Conservation (phyloP, 768 basidiomycete species). For the Termitomyces sp. region DNA sequence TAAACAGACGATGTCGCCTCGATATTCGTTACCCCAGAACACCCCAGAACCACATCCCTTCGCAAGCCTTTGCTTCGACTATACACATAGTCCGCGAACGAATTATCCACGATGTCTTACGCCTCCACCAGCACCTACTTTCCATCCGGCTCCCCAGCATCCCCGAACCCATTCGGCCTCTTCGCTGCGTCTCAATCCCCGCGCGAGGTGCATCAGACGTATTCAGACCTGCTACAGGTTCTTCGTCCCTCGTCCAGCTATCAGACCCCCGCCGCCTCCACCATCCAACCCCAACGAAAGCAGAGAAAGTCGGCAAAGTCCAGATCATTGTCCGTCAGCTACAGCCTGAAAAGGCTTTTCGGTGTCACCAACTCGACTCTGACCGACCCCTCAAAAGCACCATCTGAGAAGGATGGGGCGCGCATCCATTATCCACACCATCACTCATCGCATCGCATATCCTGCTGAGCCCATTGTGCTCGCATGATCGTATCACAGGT, state of each 20-base stretch:
- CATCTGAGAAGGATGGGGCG: background rate
- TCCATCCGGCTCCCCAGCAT: conserved; percentile 21
- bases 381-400: background rate
- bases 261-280: background rate
- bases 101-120: background rate
- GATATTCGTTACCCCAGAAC: background rate
- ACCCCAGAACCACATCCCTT: background rate
- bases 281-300: background rate
- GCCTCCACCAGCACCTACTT: conserved; percentile 13
- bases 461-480: conserved; percentile 8
- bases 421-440: background rate
- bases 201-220: conserved; percentile 33
- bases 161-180: conserved; percentile 27
- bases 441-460: background rate
- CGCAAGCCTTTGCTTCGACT: background rate
- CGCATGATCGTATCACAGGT: background rate
- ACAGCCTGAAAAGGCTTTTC: conserved; percentile 12
- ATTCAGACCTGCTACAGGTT: conserved; percentile 32
- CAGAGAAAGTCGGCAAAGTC: conserved; percentile 5
- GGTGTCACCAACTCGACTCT: conserved; percentile 7
- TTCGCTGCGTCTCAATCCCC: conserved; percentile 31
- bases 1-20: conserved; percentile 2
- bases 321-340: conserved; percentile 11
- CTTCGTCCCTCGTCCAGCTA: conserved; percentile 24
- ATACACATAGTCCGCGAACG: background rate